phyloP scores from a whole-genome alignment of 176 grass and related monocot species.

The Aegilops longissima region DNA sequence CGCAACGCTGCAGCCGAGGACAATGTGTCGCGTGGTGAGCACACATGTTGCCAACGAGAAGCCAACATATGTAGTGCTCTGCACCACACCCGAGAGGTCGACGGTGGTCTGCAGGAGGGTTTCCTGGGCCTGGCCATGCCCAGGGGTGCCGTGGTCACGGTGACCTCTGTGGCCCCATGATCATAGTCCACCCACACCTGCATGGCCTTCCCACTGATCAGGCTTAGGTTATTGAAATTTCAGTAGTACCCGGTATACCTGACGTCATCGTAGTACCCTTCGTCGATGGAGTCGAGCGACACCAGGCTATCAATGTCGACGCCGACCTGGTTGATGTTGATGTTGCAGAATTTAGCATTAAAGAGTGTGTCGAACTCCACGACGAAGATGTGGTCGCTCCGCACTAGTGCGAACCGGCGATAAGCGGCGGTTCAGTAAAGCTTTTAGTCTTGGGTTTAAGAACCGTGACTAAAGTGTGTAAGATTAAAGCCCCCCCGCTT shows the following conservation, averaged over 20 bases:
- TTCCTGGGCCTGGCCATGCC: background rate
- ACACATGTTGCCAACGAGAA: background rate
- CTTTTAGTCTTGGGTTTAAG: too few species aligned
- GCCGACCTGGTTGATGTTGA: background rate
- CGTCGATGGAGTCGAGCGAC: background rate
- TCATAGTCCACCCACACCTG: background rate
- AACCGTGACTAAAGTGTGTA: too few species aligned
- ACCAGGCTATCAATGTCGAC: conserved; percentile 22
- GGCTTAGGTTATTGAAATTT: rapidly evolving
- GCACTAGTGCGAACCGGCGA: too few species aligned
- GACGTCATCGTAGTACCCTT: background rate
- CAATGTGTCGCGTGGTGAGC: too few species aligned
- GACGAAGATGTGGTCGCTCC: background rate
- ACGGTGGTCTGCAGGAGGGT: conserved; percentile 3
- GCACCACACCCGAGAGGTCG: conserved; percentile 16
- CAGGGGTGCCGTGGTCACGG: background rate
- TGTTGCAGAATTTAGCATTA: conserved; percentile 22
- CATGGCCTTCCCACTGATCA: background rate
- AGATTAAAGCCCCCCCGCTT: too few species aligned
- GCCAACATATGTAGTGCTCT: conserved; percentile 37
- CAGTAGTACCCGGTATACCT: too few species aligned
- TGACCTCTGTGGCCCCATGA: rapidly evolving
- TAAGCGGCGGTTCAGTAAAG: too few species aligned
- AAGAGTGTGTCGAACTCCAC: background rate
- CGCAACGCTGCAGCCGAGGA: background rate